These are phyloP conservation scores for Yamadazyma sp. DNA, from an alignment of 1,139 yeast genomes.

Conservation along the genomic window DNA sequence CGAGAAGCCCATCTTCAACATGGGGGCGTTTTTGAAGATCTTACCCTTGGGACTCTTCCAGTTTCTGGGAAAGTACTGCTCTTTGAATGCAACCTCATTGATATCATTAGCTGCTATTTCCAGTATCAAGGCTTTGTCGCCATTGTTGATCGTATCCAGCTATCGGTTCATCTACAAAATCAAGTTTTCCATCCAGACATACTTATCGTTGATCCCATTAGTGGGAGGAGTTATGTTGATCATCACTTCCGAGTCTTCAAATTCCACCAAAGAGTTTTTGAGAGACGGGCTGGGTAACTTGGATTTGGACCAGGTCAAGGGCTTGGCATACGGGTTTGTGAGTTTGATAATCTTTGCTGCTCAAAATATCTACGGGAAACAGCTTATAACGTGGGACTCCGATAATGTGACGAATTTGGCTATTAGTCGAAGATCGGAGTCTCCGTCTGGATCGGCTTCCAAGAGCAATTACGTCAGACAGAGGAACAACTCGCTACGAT, in stretches of 20 bases:
- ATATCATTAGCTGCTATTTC: constrained; percentile 42
- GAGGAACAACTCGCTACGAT: constrained; percentile 24
- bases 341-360: constrained; percentile 39
- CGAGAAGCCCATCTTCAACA: constrained; percentile 21
- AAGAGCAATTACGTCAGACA: constrained; percentile 22
- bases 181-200: constrained; percentile 33
- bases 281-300: constrained; percentile 15
- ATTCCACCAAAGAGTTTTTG: constrained; percentile 5
- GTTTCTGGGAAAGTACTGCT: constrained; percentile 37
- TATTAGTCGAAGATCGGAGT: constrained; percentile 23
- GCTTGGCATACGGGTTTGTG: constrained; percentile 29
- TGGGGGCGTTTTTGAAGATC: constrained; percentile 27
- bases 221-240: constrained; percentile 39
- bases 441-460: constrained; percentile 5
- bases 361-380: constrained; percentile 45
- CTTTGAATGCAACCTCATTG: constrained; percentile 38
- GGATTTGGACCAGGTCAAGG: constrained; percentile 26
- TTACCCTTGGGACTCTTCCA: constrained; percentile 42
- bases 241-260: constrained; percentile 26
- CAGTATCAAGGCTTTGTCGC: constrained; percentile 41
- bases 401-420: constrained; percentile 30
- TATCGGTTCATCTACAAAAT: constrained; percentile 35
- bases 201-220: constrained; percentile 36
- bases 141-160: constrained; percentile 36
- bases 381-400: constrained; percentile 37